These are phyloP conservation scores for Penicillium janthinellum DNA, from an alignment of 2,329 filamentous ascomycete genomes.

Conservation along the genomic window DNA sequence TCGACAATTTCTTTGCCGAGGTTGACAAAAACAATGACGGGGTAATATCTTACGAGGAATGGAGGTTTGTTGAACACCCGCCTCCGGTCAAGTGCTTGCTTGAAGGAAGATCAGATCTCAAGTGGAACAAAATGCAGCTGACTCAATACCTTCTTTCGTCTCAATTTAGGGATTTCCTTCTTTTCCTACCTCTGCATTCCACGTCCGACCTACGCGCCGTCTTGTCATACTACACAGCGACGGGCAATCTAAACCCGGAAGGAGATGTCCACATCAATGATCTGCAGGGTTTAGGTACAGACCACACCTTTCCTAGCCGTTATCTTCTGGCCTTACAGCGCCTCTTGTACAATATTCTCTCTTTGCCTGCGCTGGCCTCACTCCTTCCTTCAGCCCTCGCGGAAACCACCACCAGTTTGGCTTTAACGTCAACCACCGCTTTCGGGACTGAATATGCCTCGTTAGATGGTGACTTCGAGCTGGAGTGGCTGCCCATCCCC, in stretches of 20 bases:
- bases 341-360: constrained; percentile 41
- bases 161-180: constrained; percentile 75
- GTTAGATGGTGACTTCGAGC: constrained; percentile 40
- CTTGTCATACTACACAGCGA: constrained; percentile 86
- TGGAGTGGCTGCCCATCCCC: constrained; percentile 47
- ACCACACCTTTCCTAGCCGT: constrained; percentile 44
- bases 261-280: constrained; percentile 94
- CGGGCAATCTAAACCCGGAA: constrained; percentile 86
- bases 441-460: constrained; percentile 33
- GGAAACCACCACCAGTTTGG: constrained; percentile 28
- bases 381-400: constrained; percentile 37
- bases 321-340: constrained; percentile 36
- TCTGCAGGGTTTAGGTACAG: constrained; percentile 88
- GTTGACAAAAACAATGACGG: constrained; percentile 90
- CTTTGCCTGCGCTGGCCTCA: constrained; percentile 35
- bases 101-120: background rate
- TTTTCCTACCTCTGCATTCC: constrained; percentile 75
- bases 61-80: constrained; percentile 70
- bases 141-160: constrained; percentile 10
- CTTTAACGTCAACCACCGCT: constrained; percentile 28
- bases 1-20: constrained; percentile 84
- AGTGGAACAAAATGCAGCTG: background rate
- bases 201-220: constrained; percentile 71
- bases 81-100: constrained; percentile 6
- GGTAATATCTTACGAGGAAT: constrained; percentile 86